A percentile compares a stretch with the other conserved stretches of the same genome.
Conservation (phyloP, 257 asterid species). For the Thymus mandschuricus region DNA sequence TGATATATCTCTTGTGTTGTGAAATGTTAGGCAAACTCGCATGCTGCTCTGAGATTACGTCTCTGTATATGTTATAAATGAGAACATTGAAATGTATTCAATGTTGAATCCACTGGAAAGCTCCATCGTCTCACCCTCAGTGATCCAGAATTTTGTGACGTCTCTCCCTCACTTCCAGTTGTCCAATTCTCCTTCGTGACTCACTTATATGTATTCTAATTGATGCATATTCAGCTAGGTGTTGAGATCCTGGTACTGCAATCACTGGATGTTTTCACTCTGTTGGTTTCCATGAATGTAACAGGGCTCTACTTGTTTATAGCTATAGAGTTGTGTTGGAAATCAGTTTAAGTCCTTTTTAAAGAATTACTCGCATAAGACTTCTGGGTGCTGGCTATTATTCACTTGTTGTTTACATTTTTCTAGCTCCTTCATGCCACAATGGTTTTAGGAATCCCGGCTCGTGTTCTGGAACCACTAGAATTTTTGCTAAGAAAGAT, state of each 20-base stretch:
- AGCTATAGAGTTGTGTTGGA: neutral
- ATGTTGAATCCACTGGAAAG: neutral
- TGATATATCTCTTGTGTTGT: neutral
- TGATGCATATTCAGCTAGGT: neutral
- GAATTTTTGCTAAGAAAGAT: neutral
- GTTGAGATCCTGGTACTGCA: neutral
- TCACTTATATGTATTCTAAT: conserved; percentile 4
- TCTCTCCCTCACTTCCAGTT: neutral
- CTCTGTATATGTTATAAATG: neutral
- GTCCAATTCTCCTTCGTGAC: neutral
- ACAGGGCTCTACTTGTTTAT: neutral
- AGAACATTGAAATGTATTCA: neutral
- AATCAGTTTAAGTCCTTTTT: neutral
- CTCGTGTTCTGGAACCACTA: too few species aligned
- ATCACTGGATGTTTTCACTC: neutral
- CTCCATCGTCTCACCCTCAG: neutral
- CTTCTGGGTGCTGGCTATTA: neutral
- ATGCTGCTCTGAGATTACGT: neutral
- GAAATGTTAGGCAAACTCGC: neutral
- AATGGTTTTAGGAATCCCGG: neutral
- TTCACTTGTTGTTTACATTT: neutral
- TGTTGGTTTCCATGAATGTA: conserved; percentile 1
- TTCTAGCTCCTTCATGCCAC: neutral
- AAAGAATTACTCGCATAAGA: neutral
- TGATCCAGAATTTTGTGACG: neutral